Base-by-base conservation (phyloP, 495 filamentous ascomycete species). In the Cercophora samala region DNA sequence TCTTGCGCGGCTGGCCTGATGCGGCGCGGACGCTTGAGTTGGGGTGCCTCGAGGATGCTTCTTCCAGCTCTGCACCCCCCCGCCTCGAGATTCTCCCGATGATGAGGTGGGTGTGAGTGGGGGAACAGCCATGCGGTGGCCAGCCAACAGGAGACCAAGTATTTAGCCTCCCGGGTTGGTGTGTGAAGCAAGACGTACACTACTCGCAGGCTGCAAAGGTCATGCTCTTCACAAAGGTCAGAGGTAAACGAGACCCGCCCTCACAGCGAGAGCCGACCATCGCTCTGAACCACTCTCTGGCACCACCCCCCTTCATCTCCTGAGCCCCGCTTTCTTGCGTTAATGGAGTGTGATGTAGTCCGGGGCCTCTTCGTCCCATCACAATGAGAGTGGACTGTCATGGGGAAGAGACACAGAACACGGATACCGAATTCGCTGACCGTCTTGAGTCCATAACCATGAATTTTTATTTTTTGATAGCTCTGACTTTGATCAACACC, bases 161-260 rank as follows among this genome's bases (percentile, higher is more conserved):
- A 60, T 26, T 60, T 60, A 60, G 58, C 58, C 58, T 60, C 58
- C 54, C 22, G 23, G 58, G 21, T 60, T 22, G 58, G 58, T 60
- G 58, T 23, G 24, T 60, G 58, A 60, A 26, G 22, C 23, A 26
- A 26, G 9, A 60, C 23, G 6, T 13, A 11, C 37, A 8, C 26
- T 29, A 58, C 56, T 60, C 58, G 58, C 58, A 60, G 58, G 22
- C 26, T 29, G 58, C 58, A 18, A 29, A 60, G 58, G 58, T 60
- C 58, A 60, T 60, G 58, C 58, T 60, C 58, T 60, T 26, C 18
- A 46, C 37, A 6, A 9, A 6, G 15, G 9, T n/a, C 54, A 21
- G 54, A 58, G 19, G 54, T 9, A 21, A 58, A 58, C 54, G 19
- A 58, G 54, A 58, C 23, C 19, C 19, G 19, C 23, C n/a, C 52